These are phyloP conservation scores for Euptelea pleiosperma DNA, from an alignment of 164 flowering plant species.

Conservation along the genomic window DNA sequence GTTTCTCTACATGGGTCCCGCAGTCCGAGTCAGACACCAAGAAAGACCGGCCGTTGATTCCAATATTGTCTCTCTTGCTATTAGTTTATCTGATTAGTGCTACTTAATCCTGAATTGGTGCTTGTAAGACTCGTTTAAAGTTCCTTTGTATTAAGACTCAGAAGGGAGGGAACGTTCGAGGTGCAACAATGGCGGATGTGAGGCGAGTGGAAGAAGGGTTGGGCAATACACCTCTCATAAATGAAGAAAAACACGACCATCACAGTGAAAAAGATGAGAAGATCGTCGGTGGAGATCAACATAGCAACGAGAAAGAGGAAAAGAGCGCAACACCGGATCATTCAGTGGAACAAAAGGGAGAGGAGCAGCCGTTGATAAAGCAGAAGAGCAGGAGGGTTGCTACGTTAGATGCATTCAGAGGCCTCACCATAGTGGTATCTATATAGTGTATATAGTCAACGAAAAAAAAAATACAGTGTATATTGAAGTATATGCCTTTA, in stretches of 20 bases:
- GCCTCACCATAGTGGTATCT: conserved; percentile 65
- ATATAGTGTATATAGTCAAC: too few species aligned
- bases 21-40: too few species aligned
- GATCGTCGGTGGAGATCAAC: not conserved
- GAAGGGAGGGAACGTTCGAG: too few species aligned
- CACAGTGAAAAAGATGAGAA: not conserved
- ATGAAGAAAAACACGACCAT: conserved; percentile 8
- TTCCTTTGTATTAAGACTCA: too few species aligned
- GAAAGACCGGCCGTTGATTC: too few species aligned
- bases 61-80: too few species aligned
- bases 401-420: conserved; percentile 76
- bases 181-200: conserved; percentile 17
- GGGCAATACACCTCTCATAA: conserved; percentile 3
- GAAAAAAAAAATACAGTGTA: too few species aligned
- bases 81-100: too few species aligned
- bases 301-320: conserved; percentile 11
- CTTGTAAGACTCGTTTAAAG: too few species aligned
- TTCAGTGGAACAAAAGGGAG: not conserved
- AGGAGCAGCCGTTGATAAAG: conserved; percentile 22
- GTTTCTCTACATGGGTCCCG: too few species aligned
- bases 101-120: too few species aligned
- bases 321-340: not conserved
- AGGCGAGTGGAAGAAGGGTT: conserved; percentile 41
- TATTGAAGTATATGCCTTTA: too few species aligned
- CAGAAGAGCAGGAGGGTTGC: conserved; percentile 59